phyloP scores from a whole-genome alignment of 1,139 yeast species.

The Hyphopichia fennica region DNA sequence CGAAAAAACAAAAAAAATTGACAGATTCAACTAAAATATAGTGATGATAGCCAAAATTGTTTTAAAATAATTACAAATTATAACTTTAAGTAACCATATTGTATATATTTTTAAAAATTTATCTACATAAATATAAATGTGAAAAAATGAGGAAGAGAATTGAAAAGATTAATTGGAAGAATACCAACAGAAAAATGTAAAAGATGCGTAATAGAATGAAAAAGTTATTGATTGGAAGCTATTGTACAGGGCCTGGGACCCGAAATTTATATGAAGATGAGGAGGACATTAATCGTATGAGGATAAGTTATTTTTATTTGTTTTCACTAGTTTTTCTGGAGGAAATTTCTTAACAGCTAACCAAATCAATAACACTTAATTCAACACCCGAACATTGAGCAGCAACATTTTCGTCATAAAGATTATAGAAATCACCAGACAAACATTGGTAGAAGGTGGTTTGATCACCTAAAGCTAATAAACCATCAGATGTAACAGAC shows the following conservation, averaged over 20 bases:
- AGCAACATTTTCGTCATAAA: constrained; percentile 70
- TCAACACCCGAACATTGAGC: constrained; percentile 65
- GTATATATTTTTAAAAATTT: neutral
- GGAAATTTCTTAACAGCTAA: constrained; percentile 56
- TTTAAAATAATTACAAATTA: no score
- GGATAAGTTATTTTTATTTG: neutral
- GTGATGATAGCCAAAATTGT: no score
- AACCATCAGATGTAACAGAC: constrained; percentile 65
- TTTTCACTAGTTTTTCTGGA: neutral
- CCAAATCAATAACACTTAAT: constrained; percentile 63
- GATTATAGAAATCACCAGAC: constrained; percentile 80
- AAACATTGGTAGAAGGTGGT: constrained; percentile 75
- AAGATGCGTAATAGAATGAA: neutral
- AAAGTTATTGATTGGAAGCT: no score
- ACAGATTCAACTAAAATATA: no score
- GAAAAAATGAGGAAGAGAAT: neutral
- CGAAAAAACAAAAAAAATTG: no score
- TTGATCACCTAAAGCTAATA: constrained; percentile 67
- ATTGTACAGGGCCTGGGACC: no score
- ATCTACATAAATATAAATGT: neutral
- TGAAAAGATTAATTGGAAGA: neutral
- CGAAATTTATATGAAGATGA: neutral
- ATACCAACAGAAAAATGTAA: neutral
- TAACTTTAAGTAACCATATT: neutral
- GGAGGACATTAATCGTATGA: neutral